A percentile compares a stretch with the other conserved stretches of the same genome.
These are phyloP conservation scores for Colletotrichum destructivum DNA, from an alignment of 2,329 filamentous ascomycete genomes.

Conservation along the genomic window DNA sequence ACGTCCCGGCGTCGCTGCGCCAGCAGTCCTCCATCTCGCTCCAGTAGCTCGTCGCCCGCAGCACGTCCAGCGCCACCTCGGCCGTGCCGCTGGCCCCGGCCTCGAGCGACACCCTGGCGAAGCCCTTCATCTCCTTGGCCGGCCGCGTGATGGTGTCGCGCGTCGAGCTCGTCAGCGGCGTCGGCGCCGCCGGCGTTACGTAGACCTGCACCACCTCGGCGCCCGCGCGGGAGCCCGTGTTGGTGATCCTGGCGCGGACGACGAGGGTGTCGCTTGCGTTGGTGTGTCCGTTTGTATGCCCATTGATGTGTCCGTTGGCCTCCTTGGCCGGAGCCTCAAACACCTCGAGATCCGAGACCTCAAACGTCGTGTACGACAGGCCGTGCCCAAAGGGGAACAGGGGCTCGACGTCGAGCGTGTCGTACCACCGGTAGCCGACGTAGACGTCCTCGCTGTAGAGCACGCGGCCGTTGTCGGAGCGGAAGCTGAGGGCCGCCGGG, in stretches of 20 bases:
- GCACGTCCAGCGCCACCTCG: slow-evolving; percentile 50
- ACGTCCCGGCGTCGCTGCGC: slow-evolving; percentile 55
- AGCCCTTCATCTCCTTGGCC: slow-evolving; percentile 60
- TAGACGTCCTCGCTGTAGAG: slow-evolving; percentile 82
- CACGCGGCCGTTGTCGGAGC: slow-evolving; percentile 74
- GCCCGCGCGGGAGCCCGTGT: slow-evolving; percentile 47
- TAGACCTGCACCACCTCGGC: slow-evolving; percentile 52
- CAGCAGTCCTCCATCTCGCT: slow-evolving; percentile 56
- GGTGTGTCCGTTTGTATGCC: slow-evolving; percentile 27
- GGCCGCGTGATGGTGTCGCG: slow-evolving; percentile 52
- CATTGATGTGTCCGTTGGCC: slow-evolving; percentile 35
- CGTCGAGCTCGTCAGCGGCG: slow-evolving; percentile 43
- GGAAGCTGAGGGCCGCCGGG: slow-evolving; percentile 78
- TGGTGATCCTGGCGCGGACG: slow-evolving; percentile 62
- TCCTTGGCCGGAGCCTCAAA: slow-evolving; percentile 55
- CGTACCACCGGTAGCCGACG: slow-evolving; percentile 81
- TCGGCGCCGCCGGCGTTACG: slow-evolving; percentile 46
- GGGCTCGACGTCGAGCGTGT: slow-evolving; percentile 60
- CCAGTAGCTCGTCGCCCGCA: slow-evolving; percentile 58
- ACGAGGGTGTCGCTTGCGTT: slow-evolving; percentile 2
- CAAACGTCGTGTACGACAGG: slow-evolving; percentile 76
- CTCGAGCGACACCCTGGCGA: slow-evolving; percentile 58
- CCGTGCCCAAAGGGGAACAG: slow-evolving; percentile 80
- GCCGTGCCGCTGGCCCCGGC: slow-evolving; percentile 52
- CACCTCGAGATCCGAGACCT: slow-evolving; percentile 64